Evolutionary conservation across 768 basidiomycete species (phyloP).

Genomic region (Lyophyllum semitale): DNA sequence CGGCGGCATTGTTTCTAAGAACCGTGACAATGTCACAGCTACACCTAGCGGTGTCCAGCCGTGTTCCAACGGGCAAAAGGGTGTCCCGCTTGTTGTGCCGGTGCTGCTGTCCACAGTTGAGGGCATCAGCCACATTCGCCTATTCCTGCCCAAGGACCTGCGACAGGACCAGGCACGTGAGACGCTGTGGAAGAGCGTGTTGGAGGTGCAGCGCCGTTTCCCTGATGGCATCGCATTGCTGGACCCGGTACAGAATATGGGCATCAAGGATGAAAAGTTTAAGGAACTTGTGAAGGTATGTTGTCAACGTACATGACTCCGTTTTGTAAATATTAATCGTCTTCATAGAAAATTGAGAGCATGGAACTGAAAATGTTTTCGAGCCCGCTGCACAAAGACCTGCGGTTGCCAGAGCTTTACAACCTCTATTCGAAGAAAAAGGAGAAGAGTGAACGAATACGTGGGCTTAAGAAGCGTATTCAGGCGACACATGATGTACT

Average conservation of each 20-base stretch:
- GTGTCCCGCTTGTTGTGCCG: conserved; percentile 83
- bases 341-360: conserved; percentile 79
- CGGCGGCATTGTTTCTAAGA: conserved; percentile 62
- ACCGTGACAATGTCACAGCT: conserved; percentile 51
- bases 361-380: conserved; percentile 86
- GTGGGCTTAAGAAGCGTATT: conserved; percentile 81
- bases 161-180: conserved; percentile 74
- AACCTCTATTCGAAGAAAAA: conserved; percentile 79
- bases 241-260: conserved; percentile 94
- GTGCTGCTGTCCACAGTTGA: conserved; percentile 87
- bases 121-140: conserved; percentile 81
- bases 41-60: conserved; percentile 77
- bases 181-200: conserved; percentile 85
- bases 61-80: conserved; percentile 70
- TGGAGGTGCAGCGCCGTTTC: conserved; percentile 90
- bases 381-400: conserved; percentile 77
- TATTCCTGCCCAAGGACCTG: conserved; percentile 89
- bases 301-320: background rate
- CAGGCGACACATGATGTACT: conserved; percentile 89
- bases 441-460: conserved; percentile 65
- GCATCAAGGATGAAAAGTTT: conserved; percentile 94
- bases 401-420: conserved; percentile 79
- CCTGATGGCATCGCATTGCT: conserved; percentile 84
- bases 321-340: background rate
- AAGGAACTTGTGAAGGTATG: conserved; percentile 78